Base-by-base conservation (phyloP, 2,329 filamentous ascomycete genomes). In the Venturia oleaginea region DNA sequence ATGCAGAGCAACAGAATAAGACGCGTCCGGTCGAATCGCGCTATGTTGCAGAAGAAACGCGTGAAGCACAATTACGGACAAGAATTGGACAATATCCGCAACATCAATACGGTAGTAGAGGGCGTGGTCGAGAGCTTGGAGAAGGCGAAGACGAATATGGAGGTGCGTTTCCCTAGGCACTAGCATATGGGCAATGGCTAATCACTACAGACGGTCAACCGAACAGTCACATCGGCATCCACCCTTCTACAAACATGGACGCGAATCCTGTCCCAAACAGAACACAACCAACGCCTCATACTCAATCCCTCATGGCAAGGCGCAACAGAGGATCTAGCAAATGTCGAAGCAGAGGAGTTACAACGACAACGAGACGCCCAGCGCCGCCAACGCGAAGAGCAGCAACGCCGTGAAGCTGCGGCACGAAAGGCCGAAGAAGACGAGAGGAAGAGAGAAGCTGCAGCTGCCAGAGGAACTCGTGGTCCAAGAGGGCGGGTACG, bases 211-310 rank as follows among this genome's bases (percentile, higher is more conserved):
- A 95, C 89, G 30, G 92, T 97, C 42, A 89, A 89, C 63, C 84
- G 84, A 67, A 97, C 94, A 3, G 92, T 97, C 51, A 84, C 84
- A 68, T 93, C 92, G 64, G 92, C 94, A 3, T 95, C 92, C 17
- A 90, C 89, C 1, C 84, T 99, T 17, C 86, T 99, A 38, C 92
- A 95, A 71, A 96, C 92, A 19, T 99, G 93, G 93, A 96, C 92
- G 10, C 87, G 92, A 62, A 97, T 99, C 68, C 84, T 99, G 15
- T 94, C 91, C 7, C 94, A 99, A 76, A 97, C 94, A 4, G 94
- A 99, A 76, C 94, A 99, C 77, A 97, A 96, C 73, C 92, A 97
- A 75, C 87, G 94, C 30, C 80, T 99, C 61, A 88, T 99, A 55
- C 82, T 97, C 57, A 89, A 96, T 72, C 90, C 91, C 1, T 81